Percentiles rank a stretch among this genome's conserved stretches.
phyloP scores from a whole-genome alignment of 345 rosid genomes.

The Pistacia integerrima region DNA sequence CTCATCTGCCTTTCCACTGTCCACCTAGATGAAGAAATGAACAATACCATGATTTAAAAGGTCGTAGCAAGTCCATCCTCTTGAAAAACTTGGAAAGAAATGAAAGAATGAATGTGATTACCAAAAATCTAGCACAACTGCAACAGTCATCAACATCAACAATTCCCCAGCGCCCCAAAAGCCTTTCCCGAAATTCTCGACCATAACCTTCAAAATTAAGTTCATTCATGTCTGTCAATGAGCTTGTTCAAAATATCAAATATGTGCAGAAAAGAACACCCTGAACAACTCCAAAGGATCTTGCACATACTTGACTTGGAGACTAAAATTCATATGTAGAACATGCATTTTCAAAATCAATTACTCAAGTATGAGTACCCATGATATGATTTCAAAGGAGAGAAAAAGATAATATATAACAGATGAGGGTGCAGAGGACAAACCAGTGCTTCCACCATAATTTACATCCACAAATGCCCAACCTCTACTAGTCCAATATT shows the following conservation, averaged over 20 bases:
- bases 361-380: background rate
- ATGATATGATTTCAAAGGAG: background rate
- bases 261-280: background rate
- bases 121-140: constrained; percentile 90
- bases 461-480: constrained; percentile 98
- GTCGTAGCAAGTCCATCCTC: background rate
- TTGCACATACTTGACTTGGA: background rate
- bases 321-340: background rate
- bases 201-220: constrained; percentile 73
- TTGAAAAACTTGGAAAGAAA: background rate
- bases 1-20: constrained; percentile 71
- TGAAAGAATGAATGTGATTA: constrained; percentile 26
- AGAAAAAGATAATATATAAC: background rate
- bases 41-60: constrained; percentile 6
- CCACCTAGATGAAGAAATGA: constrained; percentile 53
- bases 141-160: constrained; percentile 97
- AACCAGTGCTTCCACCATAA: constrained; percentile 99
- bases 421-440: constrained; percentile 29
- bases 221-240: constrained; percentile 15
- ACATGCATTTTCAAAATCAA: background rate
- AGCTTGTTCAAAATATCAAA: constrained; percentile 2
- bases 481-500: constrained; percentile 97
- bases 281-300: background rate
- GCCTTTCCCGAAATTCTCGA: constrained; percentile 89
- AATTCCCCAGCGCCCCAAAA: constrained; percentile 78